A percentile compares a stretch with the other conserved stretches of the same genome.
phyloP scores from a whole-genome alignment of 1,284 basidiomycete species.

The Neotropicomus parvogracilis region DNA sequence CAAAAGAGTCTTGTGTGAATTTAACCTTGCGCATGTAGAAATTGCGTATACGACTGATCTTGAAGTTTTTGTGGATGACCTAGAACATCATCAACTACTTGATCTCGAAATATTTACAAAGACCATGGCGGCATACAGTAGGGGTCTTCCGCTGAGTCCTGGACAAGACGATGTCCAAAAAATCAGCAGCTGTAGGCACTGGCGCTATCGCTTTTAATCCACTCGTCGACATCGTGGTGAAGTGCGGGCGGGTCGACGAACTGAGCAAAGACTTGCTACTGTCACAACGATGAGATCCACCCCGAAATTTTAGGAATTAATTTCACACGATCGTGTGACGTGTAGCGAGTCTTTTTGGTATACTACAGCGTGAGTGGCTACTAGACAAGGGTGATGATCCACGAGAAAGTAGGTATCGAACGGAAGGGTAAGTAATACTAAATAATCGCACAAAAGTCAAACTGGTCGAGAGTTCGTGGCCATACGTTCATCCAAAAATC shows the following conservation, averaged over 20 bases:
- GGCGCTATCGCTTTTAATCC: constrained; percentile 95
- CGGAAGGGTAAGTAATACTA: constrained; percentile 28
- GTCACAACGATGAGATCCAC: neutral
- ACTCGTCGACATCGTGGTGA: constrained; percentile 70
- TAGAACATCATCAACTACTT: constrained; percentile 28
- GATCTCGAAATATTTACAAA: constrained; percentile 1
- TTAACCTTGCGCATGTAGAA: constrained; percentile 99
- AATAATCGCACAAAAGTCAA: constrained; percentile 18
- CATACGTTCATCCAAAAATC: constrained; percentile 14
- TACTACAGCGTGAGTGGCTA: constrained; percentile 26
- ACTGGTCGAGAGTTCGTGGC: constrained; percentile 12
- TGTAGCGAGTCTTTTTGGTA: constrained; percentile 4
- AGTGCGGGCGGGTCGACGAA: neutral
- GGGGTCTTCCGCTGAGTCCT: constrained; percentile 97
- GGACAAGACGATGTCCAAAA: constrained; percentile 91
- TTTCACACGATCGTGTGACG: constrained; percentile 19
- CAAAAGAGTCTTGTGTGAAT: constrained; percentile 97
- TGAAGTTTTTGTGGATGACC: constrained; percentile 98
- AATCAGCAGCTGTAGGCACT: constrained; percentile 92
- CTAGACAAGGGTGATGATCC: constrained; percentile 23
- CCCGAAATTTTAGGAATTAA: constrained; percentile 14
- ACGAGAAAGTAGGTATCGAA: constrained; percentile 28
- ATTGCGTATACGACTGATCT: constrained; percentile 92
- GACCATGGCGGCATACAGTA: constrained; percentile 54
- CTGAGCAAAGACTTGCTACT: constrained; percentile 4